Conservation (phyloP, 768 basidiomycete species). For the Trametes punicea region DNA sequence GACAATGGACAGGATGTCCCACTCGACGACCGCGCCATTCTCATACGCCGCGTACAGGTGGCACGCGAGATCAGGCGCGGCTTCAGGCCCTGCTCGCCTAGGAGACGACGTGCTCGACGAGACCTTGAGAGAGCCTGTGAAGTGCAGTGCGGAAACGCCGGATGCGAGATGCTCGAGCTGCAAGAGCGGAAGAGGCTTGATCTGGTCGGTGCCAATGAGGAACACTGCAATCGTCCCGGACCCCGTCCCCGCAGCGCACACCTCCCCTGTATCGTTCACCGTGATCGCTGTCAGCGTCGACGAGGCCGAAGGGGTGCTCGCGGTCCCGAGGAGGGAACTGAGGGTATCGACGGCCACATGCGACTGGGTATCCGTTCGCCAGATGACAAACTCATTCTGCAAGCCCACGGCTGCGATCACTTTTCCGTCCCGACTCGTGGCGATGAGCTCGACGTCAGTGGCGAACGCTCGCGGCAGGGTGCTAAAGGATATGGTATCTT, state of each 20-base stretch:
- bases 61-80: slow-evolving; percentile 2
- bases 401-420: slow-evolving; percentile 69
- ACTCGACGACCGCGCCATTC: slow-evolving; percentile 55
- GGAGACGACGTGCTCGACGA: not conserved
- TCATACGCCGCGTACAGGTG: slow-evolving; percentile 42
- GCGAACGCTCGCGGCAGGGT: slow-evolving; percentile 79
- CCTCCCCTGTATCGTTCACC: slow-evolving; percentile 55
- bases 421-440: slow-evolving; percentile 63
- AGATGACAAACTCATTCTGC: slow-evolving; percentile 73
- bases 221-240: slow-evolving; percentile 64
- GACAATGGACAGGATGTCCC: slow-evolving; percentile 36
- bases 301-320: slow-evolving; percentile 45
- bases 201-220: slow-evolving; percentile 43
- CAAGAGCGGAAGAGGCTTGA: slow-evolving; percentile 41
- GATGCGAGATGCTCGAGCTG: slow-evolving; percentile 36
- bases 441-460: slow-evolving; percentile 80
- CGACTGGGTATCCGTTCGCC: slow-evolving; percentile 47
- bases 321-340: slow-evolving; percentile 46
- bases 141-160: slow-evolving; percentile 11
- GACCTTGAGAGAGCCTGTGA: slow-evolving; percentile 6
- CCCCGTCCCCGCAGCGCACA: slow-evolving; percentile 70
- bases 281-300: slow-evolving; percentile 59
- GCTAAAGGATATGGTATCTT: slow-evolving; percentile 51
- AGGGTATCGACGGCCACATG: slow-evolving; percentile 49
- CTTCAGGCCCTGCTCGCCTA: not conserved